Evolutionary conservation across 2,329 filamentous ascomycete genomes (phyloP), one percentile per base, ranked within the genome.

Genomic region (Arthrobotrys musiformis): DNA sequence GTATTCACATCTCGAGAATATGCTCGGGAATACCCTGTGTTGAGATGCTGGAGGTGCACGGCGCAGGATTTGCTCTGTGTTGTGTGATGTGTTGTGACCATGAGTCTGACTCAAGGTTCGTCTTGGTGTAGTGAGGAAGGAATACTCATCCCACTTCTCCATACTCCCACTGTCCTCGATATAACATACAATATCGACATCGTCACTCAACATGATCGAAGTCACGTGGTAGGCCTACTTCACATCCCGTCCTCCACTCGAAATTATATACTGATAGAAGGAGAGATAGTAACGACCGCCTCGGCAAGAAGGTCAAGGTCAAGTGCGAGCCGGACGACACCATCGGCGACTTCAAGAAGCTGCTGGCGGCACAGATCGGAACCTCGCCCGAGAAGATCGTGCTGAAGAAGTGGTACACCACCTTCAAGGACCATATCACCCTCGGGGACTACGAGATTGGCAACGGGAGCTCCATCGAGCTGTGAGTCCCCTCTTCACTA

Each of bases 211-310:
- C 60, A 82, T 79, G 79, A 80, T 80, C 64, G 69, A 84, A 83
- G 82, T 81, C 80, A 82, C 80, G 67, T 81, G 80, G 79, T 80
- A 81, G 52, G 79, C 82, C 78, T 82, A 83, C 81, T n/a, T n/a
- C n/a, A 33, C n/a, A 42, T n/a, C 1, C 82, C 80, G 83, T 76
- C 82, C 82, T 37, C 81, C 73, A n/a, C n/a, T n/a, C n/a, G n/a
- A n/a, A n/a, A n/a, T n/a, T 79, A 30, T 28, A 48, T 5, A 30
- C 37, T 37, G 33, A 19, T 4, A 30, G 13, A 19, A 50, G 17
- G 1, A 1, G 11, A 17, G 19, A 35, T 70, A 82, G 75, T 78
- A 79, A 97, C 93, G 4, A 98, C 88, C 0, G 93, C 93, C 42
- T 79, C 69, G 78, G 70, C 74, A 67, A 79, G 70, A 78, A 81